Evolutionary conservation across 441 rosid genomes (phyloP), one percentile per base, ranked within the genome.

Genomic region (Pelargonium australe): DNA sequence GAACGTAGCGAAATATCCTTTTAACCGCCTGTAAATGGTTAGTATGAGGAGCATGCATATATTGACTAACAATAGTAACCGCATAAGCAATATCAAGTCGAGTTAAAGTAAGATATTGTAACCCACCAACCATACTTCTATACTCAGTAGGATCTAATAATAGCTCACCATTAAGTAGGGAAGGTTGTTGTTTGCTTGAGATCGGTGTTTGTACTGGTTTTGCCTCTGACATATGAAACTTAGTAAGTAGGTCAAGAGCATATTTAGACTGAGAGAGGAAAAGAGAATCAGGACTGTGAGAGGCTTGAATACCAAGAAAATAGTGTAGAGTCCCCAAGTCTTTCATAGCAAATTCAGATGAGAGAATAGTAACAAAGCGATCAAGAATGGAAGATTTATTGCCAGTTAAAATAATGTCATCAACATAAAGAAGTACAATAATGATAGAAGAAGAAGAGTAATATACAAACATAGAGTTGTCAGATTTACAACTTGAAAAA

Each of bases 351-450:
- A 68, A 58, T 7, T 0, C 11, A 60, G 1, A 2, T 0, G 9
- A 5, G 1, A 60, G 4, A 2, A 5, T 4, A 7, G 0, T 0
- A 17, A 68, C 31, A 37, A 55, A 28, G 2, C 16, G 1, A 2
- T 0, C 0, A 40, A 57, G 9, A 3, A 7, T 2, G 8, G 34
- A 5, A 12, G 4, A 1, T 0, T 1, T 7, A 4, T 10, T 14
- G 2, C 67, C 25, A 0, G 45, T 69, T 2, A 69, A 19, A 11
- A 62, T 69, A 0, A 69, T 63, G 13, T 60, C 65, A 60, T 69
- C 65, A 37, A 69, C 57, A 41, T 58, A 69, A 0, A 69, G 11
- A 0, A 69, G 41, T 0, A 69, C 1, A 23, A 37, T n/a, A 13
- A 64, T 34, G 0, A 12, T 11, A 14, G 7, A 6, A 14, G 11